Conservation (phyloP, 2,329 filamentous ascomycete genomes). For the Penicillium sp. region DNA sequence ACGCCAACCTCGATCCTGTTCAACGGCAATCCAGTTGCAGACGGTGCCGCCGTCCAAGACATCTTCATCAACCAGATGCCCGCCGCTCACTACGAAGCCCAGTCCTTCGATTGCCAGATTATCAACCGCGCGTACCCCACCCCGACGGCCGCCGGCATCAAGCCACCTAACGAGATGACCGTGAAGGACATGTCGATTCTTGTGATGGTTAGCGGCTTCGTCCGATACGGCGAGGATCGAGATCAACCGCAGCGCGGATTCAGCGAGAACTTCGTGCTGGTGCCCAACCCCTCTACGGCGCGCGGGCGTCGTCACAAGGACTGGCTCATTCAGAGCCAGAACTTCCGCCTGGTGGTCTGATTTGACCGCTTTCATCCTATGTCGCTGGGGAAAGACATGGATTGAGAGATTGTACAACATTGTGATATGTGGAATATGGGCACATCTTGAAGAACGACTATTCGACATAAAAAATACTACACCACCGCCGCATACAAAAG, state of each 20-base stretch:
- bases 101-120: conserved; percentile 71
- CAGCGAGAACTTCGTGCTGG: conserved; percentile 73
- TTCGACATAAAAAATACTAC: not conserved
- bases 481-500: not conserved
- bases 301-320: conserved; percentile 52
- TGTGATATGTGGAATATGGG: not conserved
- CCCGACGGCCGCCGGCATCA: conserved; percentile 40
- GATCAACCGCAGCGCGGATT: conserved; percentile 64
- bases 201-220: conserved; percentile 67
- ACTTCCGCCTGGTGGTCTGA: conserved; percentile 56
- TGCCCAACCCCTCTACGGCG: conserved; percentile 58
- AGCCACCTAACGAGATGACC: conserved; percentile 40
- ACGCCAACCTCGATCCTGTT: conserved; percentile 64
- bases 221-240: conserved; percentile 60
- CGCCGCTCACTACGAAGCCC: conserved; percentile 63
- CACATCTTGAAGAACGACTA: not conserved
- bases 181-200: conserved; percentile 62
- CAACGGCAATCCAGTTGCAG: conserved; percentile 65
- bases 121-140: conserved; percentile 65
- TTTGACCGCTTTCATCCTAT: not conserved
- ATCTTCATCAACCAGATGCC: conserved; percentile 64
- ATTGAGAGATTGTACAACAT: not conserved
- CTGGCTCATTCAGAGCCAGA: conserved; percentile 68
- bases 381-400: not conserved
- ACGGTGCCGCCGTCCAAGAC: conserved; percentile 60